phyloP scores from a whole-genome alignment of 768 basidiomycete genomes.

The Tulasnella sp. region DNA sequence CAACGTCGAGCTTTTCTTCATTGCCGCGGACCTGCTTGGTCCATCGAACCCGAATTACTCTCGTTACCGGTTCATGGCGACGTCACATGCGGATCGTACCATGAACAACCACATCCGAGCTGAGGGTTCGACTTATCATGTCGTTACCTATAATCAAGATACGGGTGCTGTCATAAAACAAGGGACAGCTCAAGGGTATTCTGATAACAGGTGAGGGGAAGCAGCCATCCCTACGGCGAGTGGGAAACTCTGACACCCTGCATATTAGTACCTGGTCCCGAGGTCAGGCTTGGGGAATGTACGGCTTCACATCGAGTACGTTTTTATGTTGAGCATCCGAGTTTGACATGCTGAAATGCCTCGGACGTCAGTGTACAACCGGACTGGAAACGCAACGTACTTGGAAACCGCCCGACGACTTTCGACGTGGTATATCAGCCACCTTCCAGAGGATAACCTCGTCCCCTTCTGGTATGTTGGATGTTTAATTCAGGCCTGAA shows the following conservation, averaged over 20 bases:
- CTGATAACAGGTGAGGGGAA: conserved; percentile 39
- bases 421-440: conserved; percentile 57
- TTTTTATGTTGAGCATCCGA: neutral
- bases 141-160: conserved; percentile 30
- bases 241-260: neutral
- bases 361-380: conserved; percentile 50
- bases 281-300: conserved; percentile 68
- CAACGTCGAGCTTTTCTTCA: conserved; percentile 29
- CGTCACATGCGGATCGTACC: conserved; percentile 33
- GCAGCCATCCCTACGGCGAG: too few relatives aligned
- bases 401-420: conserved; percentile 56
- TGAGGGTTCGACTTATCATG: conserved; percentile 31
- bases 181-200: conserved; percentile 59
- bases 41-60: conserved; percentile 26
- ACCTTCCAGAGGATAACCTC: conserved; percentile 52
- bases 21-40: conserved; percentile 12
- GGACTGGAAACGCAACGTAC: conserved; percentile 49
- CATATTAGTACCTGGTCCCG: conserved; percentile 62
- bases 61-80: conserved; percentile 29
- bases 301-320: conserved; percentile 66
- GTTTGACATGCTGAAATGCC: neutral
- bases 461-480: conserved; percentile 60
- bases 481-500: neutral
- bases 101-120: conserved; percentile 31
- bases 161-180: conserved; percentile 57